Conservation (phyloP, 306 rosid species). For the Rosa persica region DNA sequence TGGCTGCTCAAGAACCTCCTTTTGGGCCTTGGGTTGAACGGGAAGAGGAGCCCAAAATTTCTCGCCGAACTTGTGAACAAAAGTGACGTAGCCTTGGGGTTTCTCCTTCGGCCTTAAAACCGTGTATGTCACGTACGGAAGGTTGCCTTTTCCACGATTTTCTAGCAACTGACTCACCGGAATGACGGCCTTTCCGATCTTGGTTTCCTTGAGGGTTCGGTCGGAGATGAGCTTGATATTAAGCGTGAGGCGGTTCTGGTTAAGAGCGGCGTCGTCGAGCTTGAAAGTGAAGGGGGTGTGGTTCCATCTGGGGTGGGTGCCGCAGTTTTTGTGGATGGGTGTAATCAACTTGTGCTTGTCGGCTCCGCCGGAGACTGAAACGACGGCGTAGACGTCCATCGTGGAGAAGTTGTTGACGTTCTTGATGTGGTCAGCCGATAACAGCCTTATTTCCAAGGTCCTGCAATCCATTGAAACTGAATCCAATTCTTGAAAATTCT, state of each 20-base stretch:
- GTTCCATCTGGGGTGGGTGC: conserved; percentile 49
- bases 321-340: conserved; percentile 34
- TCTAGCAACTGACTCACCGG: conserved; percentile 42
- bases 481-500: background rate
- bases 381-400: conserved; percentile 59
- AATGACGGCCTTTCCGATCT: conserved; percentile 39
- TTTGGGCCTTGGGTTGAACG: background rate
- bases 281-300: conserved; percentile 29
- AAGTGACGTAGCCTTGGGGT: conserved; percentile 32
- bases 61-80: conserved; percentile 42
- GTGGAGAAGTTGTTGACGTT: conserved; percentile 41
- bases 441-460: conserved; percentile 33
- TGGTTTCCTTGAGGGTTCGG: conserved; percentile 31
- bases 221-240: conserved; percentile 39
- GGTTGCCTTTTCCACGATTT: background rate
- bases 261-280: conserved; percentile 23
- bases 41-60: conserved; percentile 29
- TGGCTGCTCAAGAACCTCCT: conserved; percentile 11
- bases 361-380: conserved; percentile 36
- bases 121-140: conserved; percentile 14
- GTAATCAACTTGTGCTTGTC: conserved; percentile 39
- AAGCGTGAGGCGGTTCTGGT: conserved; percentile 38
- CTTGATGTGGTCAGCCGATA: conserved; percentile 38
- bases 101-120: conserved; percentile 19
- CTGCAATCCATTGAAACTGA: conserved; percentile 38